phyloP scores from a whole-genome alignment of 768 basidiomycete species.

The Xerocomellus chrysenteron region DNA sequence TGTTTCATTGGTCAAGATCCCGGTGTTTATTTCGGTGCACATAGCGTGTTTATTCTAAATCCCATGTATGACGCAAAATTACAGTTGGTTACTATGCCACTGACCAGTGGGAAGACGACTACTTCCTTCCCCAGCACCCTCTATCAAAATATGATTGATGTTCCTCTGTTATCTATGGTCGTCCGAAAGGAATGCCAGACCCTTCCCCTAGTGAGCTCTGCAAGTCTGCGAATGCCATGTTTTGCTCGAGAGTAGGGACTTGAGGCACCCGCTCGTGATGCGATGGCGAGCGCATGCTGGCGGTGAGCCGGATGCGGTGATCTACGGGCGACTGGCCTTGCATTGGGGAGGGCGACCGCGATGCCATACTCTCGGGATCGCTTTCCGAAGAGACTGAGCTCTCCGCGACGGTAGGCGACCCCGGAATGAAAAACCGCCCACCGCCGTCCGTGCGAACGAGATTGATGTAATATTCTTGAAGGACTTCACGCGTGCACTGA shows the following conservation, averaged over 20 bases:
- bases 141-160: neutral
- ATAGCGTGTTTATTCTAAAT: conserved; percentile 18
- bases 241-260: conserved; percentile 76
- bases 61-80: conserved; percentile 13
- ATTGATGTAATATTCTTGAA: conserved; percentile 93
- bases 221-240: conserved; percentile 77
- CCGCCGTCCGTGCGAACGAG: conserved; percentile 83
- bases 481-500: conserved; percentile 85
- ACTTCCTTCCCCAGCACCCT: neutral
- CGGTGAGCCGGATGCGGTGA: conserved; percentile 26
- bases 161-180: conserved; percentile 1
- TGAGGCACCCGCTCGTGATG: conserved; percentile 40
- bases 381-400: conserved; percentile 48
- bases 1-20: conserved; percentile 15
- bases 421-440: conserved; percentile 53
- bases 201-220: conserved; percentile 44
- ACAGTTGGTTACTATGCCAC: conserved; percentile 6
- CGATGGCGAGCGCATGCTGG: conserved; percentile 23
- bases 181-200: conserved; percentile 27
- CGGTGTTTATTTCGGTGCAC: conserved; percentile 25
- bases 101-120: neutral
- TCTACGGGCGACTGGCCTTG: conserved; percentile 21
- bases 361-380: conserved; percentile 52
- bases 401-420: conserved; percentile 41
- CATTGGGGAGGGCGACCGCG: conserved; percentile 52